Conservation (phyloP, 2,329 filamentous ascomycete species). For the Sporothrix pallida region DNA sequence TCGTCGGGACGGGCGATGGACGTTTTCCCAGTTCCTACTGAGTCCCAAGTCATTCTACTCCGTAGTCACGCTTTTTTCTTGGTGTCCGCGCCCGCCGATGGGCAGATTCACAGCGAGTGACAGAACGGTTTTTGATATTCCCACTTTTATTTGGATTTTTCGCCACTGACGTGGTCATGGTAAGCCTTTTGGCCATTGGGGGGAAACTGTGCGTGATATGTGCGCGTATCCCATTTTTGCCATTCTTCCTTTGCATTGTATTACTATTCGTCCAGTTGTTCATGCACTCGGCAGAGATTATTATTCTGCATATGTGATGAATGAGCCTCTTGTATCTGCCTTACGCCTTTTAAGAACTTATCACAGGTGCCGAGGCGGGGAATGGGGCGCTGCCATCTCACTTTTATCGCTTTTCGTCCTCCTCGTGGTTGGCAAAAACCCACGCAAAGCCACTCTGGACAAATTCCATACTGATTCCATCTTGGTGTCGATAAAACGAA, state of each 20-base stretch:
- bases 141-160: slow-evolving; percentile 26
- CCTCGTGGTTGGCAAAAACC: neutral
- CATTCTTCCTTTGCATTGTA: neutral
- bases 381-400: slow-evolving; percentile 1
- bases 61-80: neutral
- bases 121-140: slow-evolving; percentile 13
- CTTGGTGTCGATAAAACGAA: neutral
- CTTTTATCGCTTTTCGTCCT: neutral
- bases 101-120: neutral
- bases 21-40: too few relatives aligned
- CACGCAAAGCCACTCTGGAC: neutral
- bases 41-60: neutral
- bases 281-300: too few relatives aligned
- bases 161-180: slow-evolving; percentile 29
- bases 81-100: slow-evolving; percentile 12
- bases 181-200: slow-evolving; percentile 17
- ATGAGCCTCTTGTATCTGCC: neutral
- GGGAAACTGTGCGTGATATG: neutral
- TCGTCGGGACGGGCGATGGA: too few relatives aligned
- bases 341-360: neutral
- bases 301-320: too few relatives aligned
- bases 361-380: neutral
- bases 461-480: neutral
- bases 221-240: neutral
- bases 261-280: too few relatives aligned